phyloP scores from a whole-genome alignment of 306 rosid genomes.

The Medicago truncatula region MtrunA17r5.0-ANR NC_053044.1:37893501-37894000 shows the following conservation, averaged over 20 bases:
- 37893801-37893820: constrained; percentile 25
- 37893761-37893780: constrained; percentile 10
- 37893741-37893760: constrained; percentile 17
- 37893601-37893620: constrained; percentile 1
- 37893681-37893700: neutral
- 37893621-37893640: constrained; percentile 3
- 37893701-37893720: constrained; percentile 20
- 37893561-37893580: neutral
- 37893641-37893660: neutral
- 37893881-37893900: constrained; percentile 9
- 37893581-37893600: too few relatives aligned
- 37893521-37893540: neutral
- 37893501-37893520: neutral
- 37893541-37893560: neutral
- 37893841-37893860: neutral
- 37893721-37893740: constrained; percentile 33
- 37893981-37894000: constrained; percentile 16
- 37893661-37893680: neutral
- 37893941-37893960: constrained; percentile 3
- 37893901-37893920: constrained; percentile 17
- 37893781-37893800: constrained; percentile 7
- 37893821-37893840: constrained; percentile 23
- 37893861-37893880: constrained; percentile 3
- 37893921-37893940: constrained; percentile 16
- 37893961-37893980: neutral